Evolutionary conservation across 208 protist species (phyloP), one percentile per base, ranked within the genome.

Genomic region (Leishmania mexicana): DNA sequence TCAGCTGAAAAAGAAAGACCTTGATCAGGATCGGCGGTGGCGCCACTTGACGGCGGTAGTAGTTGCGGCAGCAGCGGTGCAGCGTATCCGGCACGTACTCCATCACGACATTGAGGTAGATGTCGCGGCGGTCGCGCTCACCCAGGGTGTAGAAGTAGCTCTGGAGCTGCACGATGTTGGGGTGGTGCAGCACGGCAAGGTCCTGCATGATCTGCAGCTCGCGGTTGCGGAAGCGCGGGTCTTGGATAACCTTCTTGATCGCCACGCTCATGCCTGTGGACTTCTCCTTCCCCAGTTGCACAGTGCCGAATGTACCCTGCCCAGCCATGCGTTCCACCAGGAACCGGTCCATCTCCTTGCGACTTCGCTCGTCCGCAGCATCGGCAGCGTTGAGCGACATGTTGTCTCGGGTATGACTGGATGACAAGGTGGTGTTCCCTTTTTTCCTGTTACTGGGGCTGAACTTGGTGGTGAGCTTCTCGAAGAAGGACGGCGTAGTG

Each of bases 101-200:
- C 92, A 99, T 96, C 10, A 99, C 99, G n/a, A 99, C 90, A 88
- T 99, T 99, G 49, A 99, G 94, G 88, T 99, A 99, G 17, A 99
- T 88, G 82, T 99, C 99, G 54, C 98, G 96, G 57, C 89, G 86
- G 84, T 98, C 84, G 51, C 83, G 89, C 90, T 99, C 98, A 42
- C 98, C 96, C 31, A 93, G 92, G 19, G 97, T 98, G 86, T 99
- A 99, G 89, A 99, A 99, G 87, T 93, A 99, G 85, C 99, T 98
- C 71, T 97, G 89, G 40, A 99, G 88, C 79, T 96, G 91, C 35
- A 99, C 94, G 83, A 99, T 96, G 89, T 99, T 99, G 31, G 96
- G 95, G 82, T 99, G 98, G 81, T 95, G 92, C 19, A 98, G 92
- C 78, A 83, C 81, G 17, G 91, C 85, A 54, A 97, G 88, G 76